phyloP scores from a whole-genome alignment of 2,329 filamentous ascomycete genomes.

The Talaromyces pinophilus region DNA sequence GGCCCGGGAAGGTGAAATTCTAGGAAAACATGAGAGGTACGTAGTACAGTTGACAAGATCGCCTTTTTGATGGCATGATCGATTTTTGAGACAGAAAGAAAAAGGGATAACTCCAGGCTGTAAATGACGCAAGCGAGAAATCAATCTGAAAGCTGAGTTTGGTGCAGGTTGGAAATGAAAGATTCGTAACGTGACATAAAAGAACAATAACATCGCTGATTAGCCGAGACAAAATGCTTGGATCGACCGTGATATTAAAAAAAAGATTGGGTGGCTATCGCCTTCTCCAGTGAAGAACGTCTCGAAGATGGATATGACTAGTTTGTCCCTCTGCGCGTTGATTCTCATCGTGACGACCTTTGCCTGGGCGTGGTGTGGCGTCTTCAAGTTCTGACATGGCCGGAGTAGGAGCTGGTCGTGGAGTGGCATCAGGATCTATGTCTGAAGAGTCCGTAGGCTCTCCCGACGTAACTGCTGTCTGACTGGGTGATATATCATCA shows the following conservation, averaged over 20 bases:
- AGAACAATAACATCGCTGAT: neutral
- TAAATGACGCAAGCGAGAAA: constrained; percentile 7
- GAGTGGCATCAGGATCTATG: constrained; percentile 23
- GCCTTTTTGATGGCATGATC: constrained; percentile 3
- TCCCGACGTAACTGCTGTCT: neutral
- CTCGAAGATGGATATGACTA: constrained; percentile 13
- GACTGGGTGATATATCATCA: neutral
- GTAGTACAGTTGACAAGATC: constrained; percentile 6
- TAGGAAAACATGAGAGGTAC: neutral
- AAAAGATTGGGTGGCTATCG: neutral
- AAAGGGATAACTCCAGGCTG: constrained; percentile 10
- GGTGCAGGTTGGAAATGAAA: neutral
- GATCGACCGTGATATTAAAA: neutral
- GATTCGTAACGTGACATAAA: constrained; percentile 12
- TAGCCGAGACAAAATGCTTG: neutral
- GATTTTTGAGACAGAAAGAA: neutral
- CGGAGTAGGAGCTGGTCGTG: constrained; percentile 24
- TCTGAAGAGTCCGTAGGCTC: constrained; percentile 9
- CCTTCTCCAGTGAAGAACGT: constrained; percentile 11
- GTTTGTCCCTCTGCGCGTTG: constrained; percentile 2
- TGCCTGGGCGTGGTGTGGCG: constrained; percentile 9
- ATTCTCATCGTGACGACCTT: neutral
- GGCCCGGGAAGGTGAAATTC: neutral
- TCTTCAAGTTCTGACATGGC: constrained; percentile 17
- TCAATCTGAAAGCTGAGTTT: constrained; percentile 12